phyloP scores from a whole-genome alignment of 371 early-diverging fungal genomes.

The Rhizopus delemar region DNA sequence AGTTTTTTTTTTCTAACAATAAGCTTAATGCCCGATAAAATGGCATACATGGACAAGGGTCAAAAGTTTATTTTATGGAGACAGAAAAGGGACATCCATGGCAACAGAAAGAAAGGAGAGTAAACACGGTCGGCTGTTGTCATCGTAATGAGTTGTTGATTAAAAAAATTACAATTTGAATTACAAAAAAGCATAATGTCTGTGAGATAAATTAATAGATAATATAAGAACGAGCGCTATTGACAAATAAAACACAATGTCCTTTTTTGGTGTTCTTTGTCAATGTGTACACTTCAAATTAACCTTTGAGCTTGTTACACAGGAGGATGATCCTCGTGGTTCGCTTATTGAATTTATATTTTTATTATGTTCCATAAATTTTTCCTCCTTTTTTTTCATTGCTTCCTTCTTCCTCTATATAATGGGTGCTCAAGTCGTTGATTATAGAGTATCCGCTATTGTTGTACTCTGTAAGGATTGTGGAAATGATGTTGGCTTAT shows the following conservation, averaged over 20 bases:
- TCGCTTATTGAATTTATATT: constrained; percentile 5
- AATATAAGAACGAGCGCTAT: no score
- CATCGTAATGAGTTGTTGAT: no score
- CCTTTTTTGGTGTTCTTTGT: no score
- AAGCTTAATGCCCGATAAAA: no score
- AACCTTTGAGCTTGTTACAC: constrained; percentile 2
- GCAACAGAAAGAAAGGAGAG: no score
- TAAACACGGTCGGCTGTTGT: no score
- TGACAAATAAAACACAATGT: no score
- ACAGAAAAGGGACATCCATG: neutral
- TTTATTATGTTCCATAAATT: neutral
- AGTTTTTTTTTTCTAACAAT: neutral
- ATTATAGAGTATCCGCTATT: constrained; percentile 67
- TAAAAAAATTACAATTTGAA: no score
- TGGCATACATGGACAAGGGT: no score
- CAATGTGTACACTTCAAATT: neutral
- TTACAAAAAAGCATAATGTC: no score
- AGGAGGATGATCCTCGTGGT: constrained; percentile 20
- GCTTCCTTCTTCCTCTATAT: constrained; percentile 8
- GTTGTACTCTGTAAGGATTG: constrained; percentile 71
- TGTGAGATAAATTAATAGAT: no score
- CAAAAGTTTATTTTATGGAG: neutral
- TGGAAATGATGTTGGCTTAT: constrained; percentile 67
- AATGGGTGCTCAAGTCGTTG: constrained; percentile 54
- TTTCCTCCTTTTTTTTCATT: constrained; percentile 9